These are phyloP conservation scores for Russula brevipes DNA, from an alignment of 768 basidiomycete genomes.

Conservation along the genomic window DNA sequence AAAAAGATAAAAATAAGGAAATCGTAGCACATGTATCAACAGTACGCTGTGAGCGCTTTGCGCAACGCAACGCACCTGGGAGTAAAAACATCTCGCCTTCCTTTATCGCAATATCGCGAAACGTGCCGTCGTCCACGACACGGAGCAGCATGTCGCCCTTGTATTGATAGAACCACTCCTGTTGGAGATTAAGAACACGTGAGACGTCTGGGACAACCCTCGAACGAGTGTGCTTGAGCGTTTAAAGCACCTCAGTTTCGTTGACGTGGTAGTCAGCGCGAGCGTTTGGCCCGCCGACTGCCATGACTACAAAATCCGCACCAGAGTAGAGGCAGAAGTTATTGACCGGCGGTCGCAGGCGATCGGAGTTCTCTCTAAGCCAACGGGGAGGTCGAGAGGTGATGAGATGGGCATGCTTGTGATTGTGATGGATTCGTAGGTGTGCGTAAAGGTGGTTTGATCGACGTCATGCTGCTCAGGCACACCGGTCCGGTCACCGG, in stretches of 20 bases:
- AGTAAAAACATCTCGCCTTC: constrained; percentile 97
- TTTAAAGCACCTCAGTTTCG: constrained; percentile 70
- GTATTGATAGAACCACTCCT: constrained; percentile 99
- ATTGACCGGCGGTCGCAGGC: constrained; percentile 88
- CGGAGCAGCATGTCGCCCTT: constrained; percentile 90
- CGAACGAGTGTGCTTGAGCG: background rate
- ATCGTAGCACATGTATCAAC: too few relatives aligned
- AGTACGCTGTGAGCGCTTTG: too few relatives aligned
- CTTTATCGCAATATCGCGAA: constrained; percentile 81
- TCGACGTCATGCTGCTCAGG: too few relatives aligned
- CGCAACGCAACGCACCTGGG: constrained; percentile 53
- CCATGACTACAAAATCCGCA: constrained; percentile 91
- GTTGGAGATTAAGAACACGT: background rate
- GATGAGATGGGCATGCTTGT: constrained; percentile 56
- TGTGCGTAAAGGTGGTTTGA: too few relatives aligned
- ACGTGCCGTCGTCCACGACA: constrained; percentile 73
- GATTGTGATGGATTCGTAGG: too few relatives aligned
- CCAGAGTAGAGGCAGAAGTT: constrained; percentile 83
- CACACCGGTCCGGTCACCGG: background rate
- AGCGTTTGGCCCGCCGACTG: constrained; percentile 91
- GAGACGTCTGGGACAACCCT: background rate
- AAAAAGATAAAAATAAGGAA: too few relatives aligned
- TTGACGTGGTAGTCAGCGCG: constrained; percentile 94
- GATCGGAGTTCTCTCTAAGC: constrained; percentile 74
- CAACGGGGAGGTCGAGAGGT: constrained; percentile 89